These are phyloP conservation scores for Nicotiana obtusifolia DNA, from an alignment of 257 asterid species.

Conservation along the genomic window DNA sequence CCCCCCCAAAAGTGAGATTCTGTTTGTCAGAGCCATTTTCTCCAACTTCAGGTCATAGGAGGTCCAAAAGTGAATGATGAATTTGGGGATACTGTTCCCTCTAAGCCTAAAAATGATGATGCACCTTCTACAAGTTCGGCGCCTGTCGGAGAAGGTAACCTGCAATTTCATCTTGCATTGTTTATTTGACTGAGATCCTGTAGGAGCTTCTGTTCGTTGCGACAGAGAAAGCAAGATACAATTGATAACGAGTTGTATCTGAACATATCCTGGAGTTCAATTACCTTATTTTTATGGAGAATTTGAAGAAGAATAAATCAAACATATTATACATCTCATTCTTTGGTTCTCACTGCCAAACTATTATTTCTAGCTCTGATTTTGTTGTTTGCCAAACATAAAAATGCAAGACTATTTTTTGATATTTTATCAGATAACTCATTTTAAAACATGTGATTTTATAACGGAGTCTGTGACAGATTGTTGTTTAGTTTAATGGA, in stretches of 20 bases:
- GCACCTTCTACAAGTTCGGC: slow-evolving; percentile 27
- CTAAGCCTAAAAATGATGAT: slow-evolving; percentile 49
- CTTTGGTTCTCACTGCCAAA: neutral
- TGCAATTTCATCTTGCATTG: slow-evolving; percentile 6
- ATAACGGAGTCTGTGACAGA: neutral
- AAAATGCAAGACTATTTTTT: neutral
- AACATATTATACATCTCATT: neutral
- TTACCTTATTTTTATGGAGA: neutral
- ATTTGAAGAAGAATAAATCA: neutral
- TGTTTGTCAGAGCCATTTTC: slow-evolving; percentile 1
- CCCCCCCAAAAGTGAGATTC: neutral
- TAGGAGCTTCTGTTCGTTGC: neutral
- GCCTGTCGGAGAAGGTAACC: slow-evolving; percentile 51
- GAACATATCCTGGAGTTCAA: neutral
- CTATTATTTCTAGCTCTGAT: neutral
- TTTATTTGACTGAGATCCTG: neutral
- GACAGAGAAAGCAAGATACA: neutral
- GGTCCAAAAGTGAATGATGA: slow-evolving; percentile 44
- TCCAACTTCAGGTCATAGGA: slow-evolving; percentile 33
- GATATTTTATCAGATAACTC: neutral
- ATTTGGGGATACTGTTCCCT: slow-evolving; percentile 65
- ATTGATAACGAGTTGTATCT: neutral
- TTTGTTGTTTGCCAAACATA: neutral
- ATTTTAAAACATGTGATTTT: neutral
- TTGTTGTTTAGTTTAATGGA: neutral